Base-by-base conservation (phyloP, 148 eudicot species). In the Drosera capensis region DNA sequence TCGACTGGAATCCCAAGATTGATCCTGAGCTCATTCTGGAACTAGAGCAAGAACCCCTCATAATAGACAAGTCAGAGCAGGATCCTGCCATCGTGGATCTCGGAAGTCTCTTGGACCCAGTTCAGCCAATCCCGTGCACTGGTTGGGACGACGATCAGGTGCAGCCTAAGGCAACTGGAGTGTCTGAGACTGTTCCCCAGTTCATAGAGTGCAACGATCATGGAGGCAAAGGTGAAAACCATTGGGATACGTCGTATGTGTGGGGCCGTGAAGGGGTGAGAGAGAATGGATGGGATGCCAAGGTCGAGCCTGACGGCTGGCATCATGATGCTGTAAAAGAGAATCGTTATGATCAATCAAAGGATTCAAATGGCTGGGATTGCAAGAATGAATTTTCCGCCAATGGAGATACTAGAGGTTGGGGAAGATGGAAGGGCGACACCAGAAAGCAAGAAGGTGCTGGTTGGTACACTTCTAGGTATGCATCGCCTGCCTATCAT, bases 1-100 rank as follows among this genome's bases (percentile, higher is more conserved):
- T 84, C 11, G 71, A 84, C 40, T 84, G 95, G 90, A 44, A 80
- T 38, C 34, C 67, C 25, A 16, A 46, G 23, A 44, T 71, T 38
- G 85, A 80, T 40, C 63, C 60, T 7, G 58, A 59, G 36, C 66
- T 68, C 25, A 49, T 69, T 14, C 39, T 40, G 25, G 94, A 83
- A 55, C 47, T 79, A 14, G 82, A 73, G 9, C 41, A 46, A 7
- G 80, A 56, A 36, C 29, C 31, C 8, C 57, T 47, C 31, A 26
- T 25, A 14, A 6, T 11, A 3, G 23, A 39, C 51, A 48, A 48
- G 24, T 0, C 18, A 23, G 25, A 18, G 15, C 23, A 31, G n/a
- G 51, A 46, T 18, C 22, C n/a, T 11, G 50, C 19, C 20, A 17
- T 19, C 20, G 51, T 48, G 28, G 31, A 3, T 11, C 24, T 18